Base-by-base conservation (phyloP, 441 rosid genomes). In the Codiaeum variegatum region DNA sequence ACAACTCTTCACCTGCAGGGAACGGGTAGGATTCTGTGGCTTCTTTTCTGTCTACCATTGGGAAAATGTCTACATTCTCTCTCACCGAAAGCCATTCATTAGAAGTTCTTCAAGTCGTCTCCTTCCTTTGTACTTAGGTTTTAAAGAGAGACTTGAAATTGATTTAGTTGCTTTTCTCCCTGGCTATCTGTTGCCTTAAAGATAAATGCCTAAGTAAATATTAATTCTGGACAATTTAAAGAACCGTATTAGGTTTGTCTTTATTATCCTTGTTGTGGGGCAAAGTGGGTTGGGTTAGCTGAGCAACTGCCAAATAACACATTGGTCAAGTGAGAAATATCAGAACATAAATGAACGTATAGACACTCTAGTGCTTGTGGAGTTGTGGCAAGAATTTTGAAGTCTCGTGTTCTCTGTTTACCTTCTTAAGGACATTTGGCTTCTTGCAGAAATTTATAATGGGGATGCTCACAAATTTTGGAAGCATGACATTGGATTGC, bases 381-480 rank as follows among this genome's bases (percentile, higher is more conserved):
- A 5, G 15, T 62, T 28, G 28, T 31, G 19, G 1, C 7, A 16
- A 47, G 10, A 13, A n/a, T 23, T 42, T 11, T 11, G 18, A 15
- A 58, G 13, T n/a, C 0, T 59, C 9, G 5, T 61, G 19, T 44
- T 58, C 7, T 55, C 64, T 66, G 36, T 46, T 67, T 55, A 60
- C 42, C 59, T 74, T 78, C 74, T 71, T 56, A 79, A 62, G 16
- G 58, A 38, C 56, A 68, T 78, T 76, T 75, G 73, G 54, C 31
- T 77, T 77, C 60, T 65, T 83, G 70, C 83, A 95, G 98, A 91
- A 95, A 89, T 95, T 88, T 66, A 95, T 95, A 73, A 70, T 85
- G 91, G 98, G 97, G 72, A 95, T 93, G 98, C 98, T 93, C 69
- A 93, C 95, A 69, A 90, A 95, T 80, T 90, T 95, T 40, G 93